phyloP scores from a whole-genome alignment of 1,139 yeast species.

The Pichia sp. region DNA sequence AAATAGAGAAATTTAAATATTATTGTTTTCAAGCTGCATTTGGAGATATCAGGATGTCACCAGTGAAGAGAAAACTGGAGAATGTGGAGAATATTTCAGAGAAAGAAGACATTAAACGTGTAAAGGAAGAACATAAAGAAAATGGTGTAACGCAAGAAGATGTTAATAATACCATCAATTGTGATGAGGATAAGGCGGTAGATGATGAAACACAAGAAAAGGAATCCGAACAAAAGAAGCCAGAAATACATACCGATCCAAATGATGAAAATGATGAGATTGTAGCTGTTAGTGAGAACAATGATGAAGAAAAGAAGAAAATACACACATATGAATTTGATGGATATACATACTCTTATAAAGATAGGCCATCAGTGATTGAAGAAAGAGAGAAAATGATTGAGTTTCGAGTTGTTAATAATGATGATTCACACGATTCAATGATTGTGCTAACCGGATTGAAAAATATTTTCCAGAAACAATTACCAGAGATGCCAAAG shows the following conservation, averaged over 20 bases:
- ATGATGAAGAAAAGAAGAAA: slow-evolving; percentile 48
- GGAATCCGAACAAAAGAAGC: neutral
- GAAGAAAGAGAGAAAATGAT: slow-evolving; percentile 90
- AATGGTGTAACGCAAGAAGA: neutral
- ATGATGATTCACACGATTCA: slow-evolving; percentile 81
- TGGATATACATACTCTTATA: slow-evolving; percentile 77
- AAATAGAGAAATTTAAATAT: neutral
- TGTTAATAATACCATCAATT: neutral
- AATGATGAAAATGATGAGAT: neutral
- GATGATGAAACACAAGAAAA: neutral
- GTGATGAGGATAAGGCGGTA: neutral
- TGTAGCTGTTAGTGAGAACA: slow-evolving; percentile 16
- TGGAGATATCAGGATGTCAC: neutral
- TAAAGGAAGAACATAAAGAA: neutral
- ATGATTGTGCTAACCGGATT: slow-evolving; percentile 90
- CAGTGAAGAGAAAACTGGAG: slow-evolving; percentile 21
- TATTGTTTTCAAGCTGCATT: neutral
- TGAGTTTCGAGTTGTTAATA: slow-evolving; percentile 92
- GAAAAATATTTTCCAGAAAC: slow-evolving; percentile 93
- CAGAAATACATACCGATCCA: neutral
- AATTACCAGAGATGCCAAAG: slow-evolving; percentile 96
- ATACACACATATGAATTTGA: slow-evolving; percentile 55
- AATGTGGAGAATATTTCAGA: neutral
- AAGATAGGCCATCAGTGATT: slow-evolving; percentile 87
- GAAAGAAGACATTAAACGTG: neutral